phyloP scores from a whole-genome alignment of 257 asterid species.

The Solanum clarkiae region DNA sequence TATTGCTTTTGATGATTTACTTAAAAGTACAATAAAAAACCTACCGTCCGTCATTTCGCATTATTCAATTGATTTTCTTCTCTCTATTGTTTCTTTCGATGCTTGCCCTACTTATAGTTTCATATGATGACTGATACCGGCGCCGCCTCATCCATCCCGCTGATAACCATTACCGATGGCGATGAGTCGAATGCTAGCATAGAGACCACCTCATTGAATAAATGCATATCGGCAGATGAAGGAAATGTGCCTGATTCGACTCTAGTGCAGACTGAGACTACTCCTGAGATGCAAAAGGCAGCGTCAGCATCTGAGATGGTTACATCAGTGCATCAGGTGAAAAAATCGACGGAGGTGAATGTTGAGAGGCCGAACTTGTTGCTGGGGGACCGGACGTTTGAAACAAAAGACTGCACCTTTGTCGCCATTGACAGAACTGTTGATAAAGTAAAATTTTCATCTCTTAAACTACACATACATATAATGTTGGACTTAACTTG shows the following conservation, averaged over 20 bases:
- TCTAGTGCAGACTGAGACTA: background rate
- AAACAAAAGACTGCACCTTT: conserved; percentile 12
- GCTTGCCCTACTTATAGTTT: background rate
- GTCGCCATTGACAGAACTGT: conserved; percentile 23
- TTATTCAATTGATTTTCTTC: background rate
- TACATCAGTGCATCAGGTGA: background rate
- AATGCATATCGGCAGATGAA: background rate
- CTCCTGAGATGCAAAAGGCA: background rate
- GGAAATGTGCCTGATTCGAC: background rate
- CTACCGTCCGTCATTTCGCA: background rate
- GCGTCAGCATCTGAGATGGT: background rate
- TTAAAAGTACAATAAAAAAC: background rate
- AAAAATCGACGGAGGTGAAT: background rate
- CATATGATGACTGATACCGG: background rate
- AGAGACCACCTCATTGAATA: background rate
- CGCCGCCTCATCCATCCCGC: background rate
- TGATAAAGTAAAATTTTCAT: background rate
- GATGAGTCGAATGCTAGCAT: background rate
- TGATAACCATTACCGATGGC: background rate
- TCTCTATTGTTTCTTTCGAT: background rate
- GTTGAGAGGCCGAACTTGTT: conserved; percentile 21
- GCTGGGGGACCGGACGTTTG: conserved; percentile 19
- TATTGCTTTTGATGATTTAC: background rate
- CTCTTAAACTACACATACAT: background rate
- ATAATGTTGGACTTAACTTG: background rate